Evolutionary conservation across 1,284 basidiomycete species (phyloP), one percentile per base, ranked within the genome.

Genomic region (Malassezia restricta): DNA sequence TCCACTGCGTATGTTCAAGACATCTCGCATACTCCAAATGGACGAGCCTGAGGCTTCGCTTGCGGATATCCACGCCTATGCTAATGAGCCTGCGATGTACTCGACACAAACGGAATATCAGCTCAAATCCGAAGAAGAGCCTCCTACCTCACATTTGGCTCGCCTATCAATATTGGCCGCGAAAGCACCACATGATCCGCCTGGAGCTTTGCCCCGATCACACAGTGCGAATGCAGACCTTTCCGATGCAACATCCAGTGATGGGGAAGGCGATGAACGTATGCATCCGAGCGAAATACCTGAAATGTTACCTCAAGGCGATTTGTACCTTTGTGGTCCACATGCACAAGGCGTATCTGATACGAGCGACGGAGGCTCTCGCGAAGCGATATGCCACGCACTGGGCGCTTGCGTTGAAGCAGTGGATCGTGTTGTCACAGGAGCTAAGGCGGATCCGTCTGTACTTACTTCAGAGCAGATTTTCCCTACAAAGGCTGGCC

Each of bases 291-390:
- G 56, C 37, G 70, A 72, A 42, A 56, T 72, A 5, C 68, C 70
- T 1, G 50, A 56, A 14, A 56, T 62, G 30, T 49, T 68, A 35
- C 55, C 65, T 14, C 68, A 71, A 42, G 68, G 68, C 24, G 70
- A 72, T 40, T 46, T 71, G 35, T 71, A 72, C 43, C 52, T 71
- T 1, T 61, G 63, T 12, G 70, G 68, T 3, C 66, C 67, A 3
- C 47, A 50, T 15, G 44, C 45, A 0, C 40, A 43, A 0, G 48
- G 27, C 24, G 30, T 38, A 7, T 24, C 17, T 11, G 41, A 48
- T 4, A 40, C 32, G 39, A 27, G 30, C 8, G 49, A 51, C 12
- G 67, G 65, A 28, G 68, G 68, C n/a, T 70, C 68, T 5, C 56
- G 59, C 24, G 59, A 68, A 39, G 68, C 68, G 11, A 68, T 70